Evolutionary conservation across 164 flowering plant species (phyloP), one percentile per base, ranked within the genome.

Genomic region (Chloranthus sessilifolius): DNA sequence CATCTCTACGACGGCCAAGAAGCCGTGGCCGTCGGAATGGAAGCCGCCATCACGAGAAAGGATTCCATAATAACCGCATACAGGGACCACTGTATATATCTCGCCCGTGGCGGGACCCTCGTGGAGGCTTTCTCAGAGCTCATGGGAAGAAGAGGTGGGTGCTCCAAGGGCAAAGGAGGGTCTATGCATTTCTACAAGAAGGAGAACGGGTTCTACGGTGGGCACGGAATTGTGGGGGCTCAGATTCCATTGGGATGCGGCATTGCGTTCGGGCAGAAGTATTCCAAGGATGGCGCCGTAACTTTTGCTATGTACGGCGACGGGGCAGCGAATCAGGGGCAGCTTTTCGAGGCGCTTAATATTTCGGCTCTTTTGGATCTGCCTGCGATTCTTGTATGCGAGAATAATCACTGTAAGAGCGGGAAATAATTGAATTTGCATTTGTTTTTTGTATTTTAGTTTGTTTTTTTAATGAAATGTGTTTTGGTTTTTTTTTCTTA

Each of bases 301-400:
- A 77, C 83, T 0, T 92, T 92, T 57, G 69, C 88, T 0, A 9
- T 92, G 73, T 88, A 92, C 42, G 98, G 98, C 5, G 98, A 92
- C 50, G 98, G 98, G 12, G 98, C 98, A 0, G 98, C 98, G 5
- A 92, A 92, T 63, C 98, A 92, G 63, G 98, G 98, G 17, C 99
- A 94, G 77, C 61, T 94, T 66, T 94, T 88, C 50, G 99, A 94
- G 69, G 97, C 99, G 2, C 72, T 94, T 25, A 94, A 94, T 56
- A 94, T 94, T 30, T 60, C 96, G 1, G 99, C 99, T 1, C 85
- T 89, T 17, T 82, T 81, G 96, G 88, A 94, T 67, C 64, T 94
- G 55, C 99, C 99, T 1, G 97, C 86, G 0, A 82, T 94, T 63
- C 66, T 94, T 67, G 92, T 94, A 53, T 94, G 99, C 67, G 99